These are phyloP conservation scores for Leptomonas pyrrhocoris DNA, from an alignment of 208 protist genomes.

Conservation along the genomic window DNA sequence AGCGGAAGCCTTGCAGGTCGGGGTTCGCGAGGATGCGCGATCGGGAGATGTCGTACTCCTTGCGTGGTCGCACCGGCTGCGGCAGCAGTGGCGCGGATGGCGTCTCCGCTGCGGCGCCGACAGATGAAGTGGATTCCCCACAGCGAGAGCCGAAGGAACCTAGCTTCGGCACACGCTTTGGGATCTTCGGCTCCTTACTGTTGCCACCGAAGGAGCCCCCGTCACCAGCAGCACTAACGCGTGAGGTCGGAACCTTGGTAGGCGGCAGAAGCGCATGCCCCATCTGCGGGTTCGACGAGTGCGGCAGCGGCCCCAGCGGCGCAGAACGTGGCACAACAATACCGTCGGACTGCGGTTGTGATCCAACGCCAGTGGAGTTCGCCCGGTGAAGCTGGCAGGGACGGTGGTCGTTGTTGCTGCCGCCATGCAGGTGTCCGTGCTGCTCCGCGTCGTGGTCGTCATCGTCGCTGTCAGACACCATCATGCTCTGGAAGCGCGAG, in stretches of 20 bases:
- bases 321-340: background rate
- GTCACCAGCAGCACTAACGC: background rate
- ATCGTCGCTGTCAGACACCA: slow-evolving; percentile 38
- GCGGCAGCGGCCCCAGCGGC: background rate
- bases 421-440: background rate
- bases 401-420: background rate
- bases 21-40: slow-evolving; percentile 24
- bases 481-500: slow-evolving; percentile 20
- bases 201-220: background rate
- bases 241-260: too few species aligned
- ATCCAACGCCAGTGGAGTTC: background rate
- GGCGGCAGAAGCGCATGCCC: background rate
- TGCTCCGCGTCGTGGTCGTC: slow-evolving; percentile 1
- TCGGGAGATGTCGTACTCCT: slow-evolving; percentile 41
- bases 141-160: background rate
- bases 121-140: background rate
- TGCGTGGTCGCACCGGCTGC: slow-evolving; percentile 21
- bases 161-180: background rate
- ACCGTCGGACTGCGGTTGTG: background rate
- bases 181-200: background rate
- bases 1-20: slow-evolving; percentile 63
- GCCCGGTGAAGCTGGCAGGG: background rate
- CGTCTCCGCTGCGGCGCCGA: background rate
- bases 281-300: background rate
- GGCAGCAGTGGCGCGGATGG: slow-evolving; percentile 4